Evolutionary conservation across 495 filamentous ascomycete species (phyloP).

Genomic region (Penicillium riverlandense): DNA sequence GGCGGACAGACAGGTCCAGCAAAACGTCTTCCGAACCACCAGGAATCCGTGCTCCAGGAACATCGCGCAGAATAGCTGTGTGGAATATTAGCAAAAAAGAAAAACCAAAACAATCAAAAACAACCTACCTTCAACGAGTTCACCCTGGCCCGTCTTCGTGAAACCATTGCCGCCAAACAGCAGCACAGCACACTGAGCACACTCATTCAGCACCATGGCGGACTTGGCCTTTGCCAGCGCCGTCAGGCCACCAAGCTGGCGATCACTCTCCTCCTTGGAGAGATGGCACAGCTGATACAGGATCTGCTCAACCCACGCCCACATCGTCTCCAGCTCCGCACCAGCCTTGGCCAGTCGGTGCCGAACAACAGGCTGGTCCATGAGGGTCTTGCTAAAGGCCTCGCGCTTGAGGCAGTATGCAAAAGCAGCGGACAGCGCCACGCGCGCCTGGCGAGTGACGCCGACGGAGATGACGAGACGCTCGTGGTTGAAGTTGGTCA

Average conservation of each 20-base stretch:
- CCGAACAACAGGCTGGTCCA: slow-evolving; percentile 68
- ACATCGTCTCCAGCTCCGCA: slow-evolving; percentile 60
- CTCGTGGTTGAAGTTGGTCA: slow-evolving; percentile 85
- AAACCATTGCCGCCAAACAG: slow-evolving; percentile 70
- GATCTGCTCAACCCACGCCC: slow-evolving; percentile 70
- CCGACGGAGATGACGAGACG: slow-evolving; percentile 58
- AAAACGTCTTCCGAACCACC: slow-evolving; percentile 73
- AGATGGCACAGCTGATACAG: slow-evolving; percentile 62
- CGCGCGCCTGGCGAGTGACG: slow-evolving; percentile 53
- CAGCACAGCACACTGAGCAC: slow-evolving; percentile 58
- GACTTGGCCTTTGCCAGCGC: slow-evolving; percentile 65
- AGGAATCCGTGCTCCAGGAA: slow-evolving; percentile 54
- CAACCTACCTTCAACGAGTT: slow-evolving; percentile 57
- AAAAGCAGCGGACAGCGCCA: slow-evolving; percentile 58
- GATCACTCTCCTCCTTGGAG: slow-evolving; percentile 54
- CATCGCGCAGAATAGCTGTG: slow-evolving; percentile 57
- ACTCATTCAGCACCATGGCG: slow-evolving; percentile 63
- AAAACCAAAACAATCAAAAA: neutral
- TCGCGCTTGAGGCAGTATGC: slow-evolving; percentile 65
- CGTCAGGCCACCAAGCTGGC: slow-evolving; percentile 60
- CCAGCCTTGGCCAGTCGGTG: slow-evolving; percentile 66
- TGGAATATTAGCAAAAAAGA: neutral
- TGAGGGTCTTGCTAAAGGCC: slow-evolving; percentile 65
- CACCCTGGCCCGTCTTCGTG: slow-evolving; percentile 60
- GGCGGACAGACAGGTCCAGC: slow-evolving; percentile 61